A percentile compares a stretch with the other conserved stretches of the same genome.
These are phyloP conservation scores for Hyphopichia wangnamkhiaoensis DNA, from an alignment of 1,139 yeast species.

Conservation along the genomic window DNA sequence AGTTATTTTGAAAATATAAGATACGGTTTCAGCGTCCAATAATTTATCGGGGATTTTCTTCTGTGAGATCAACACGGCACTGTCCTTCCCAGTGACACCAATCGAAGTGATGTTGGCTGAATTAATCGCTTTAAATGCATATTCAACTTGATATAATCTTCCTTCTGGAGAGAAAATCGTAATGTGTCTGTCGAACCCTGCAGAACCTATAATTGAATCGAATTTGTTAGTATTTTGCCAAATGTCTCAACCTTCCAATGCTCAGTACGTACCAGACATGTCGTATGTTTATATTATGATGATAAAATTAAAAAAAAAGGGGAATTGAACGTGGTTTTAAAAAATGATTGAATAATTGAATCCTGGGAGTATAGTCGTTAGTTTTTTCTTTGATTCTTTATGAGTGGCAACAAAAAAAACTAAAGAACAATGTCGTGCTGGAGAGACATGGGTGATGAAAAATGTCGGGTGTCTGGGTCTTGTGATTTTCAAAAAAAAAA, in stretches of 20 bases:
- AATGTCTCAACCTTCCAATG: not conserved
- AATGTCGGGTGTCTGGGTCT: no score
- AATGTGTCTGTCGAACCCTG: slow-evolving; percentile 98
- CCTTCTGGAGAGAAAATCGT: slow-evolving; percentile 99
- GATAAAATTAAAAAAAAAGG: no score
- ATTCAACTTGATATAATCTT: slow-evolving; percentile 93
- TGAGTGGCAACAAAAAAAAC: no score
- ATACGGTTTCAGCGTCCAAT: slow-evolving; percentile 80
- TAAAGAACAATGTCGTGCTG: no score
- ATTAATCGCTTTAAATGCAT: slow-evolving; percentile 96
- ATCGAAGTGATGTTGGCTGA: slow-evolving; percentile 87
- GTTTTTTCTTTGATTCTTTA: no score
- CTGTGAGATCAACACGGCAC: slow-evolving; percentile 89
- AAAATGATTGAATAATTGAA: no score
- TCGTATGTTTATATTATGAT: slow-evolving; percentile 1
- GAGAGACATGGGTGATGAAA: no score
- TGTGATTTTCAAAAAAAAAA: no score
- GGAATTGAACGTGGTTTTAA: no score
- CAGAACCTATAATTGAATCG: slow-evolving; percentile 48
- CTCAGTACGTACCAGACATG: slow-evolving; percentile 15
- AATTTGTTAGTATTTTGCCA: slow-evolving; percentile 14
- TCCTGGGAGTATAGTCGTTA: no score
- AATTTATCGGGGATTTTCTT: slow-evolving; percentile 96
- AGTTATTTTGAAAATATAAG: slow-evolving; percentile 82
- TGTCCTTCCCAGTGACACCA: slow-evolving; percentile 84